These are phyloP conservation scores for Trematosphaeria pertusa DNA, from an alignment of 2,329 filamentous ascomycete genomes.

Conservation along the genomic window DNA sequence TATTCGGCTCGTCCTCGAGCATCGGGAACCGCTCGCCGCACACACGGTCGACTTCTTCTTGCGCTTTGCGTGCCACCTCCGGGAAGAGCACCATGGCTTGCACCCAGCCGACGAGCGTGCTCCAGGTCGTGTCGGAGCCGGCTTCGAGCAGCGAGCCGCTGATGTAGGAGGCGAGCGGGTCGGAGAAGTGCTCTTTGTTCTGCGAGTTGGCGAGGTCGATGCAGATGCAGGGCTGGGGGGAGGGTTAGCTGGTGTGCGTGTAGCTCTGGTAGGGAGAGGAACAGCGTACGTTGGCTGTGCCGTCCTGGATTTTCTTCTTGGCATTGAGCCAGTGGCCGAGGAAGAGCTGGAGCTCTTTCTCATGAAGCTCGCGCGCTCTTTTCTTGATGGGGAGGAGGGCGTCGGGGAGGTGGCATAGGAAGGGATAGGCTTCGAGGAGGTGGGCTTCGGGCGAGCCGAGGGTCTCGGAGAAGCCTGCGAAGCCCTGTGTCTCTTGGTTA, in stretches of 20 bases:
- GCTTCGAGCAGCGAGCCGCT: slow-evolving; percentile 22
- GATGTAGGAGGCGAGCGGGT: slow-evolving; percentile 23
- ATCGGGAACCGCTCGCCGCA: slow-evolving; percentile 34
- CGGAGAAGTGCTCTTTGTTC: slow-evolving; percentile 26
- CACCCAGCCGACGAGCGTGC: slow-evolving; percentile 21
- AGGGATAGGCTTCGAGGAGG: slow-evolving; percentile 56
- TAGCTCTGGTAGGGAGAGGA: neutral
- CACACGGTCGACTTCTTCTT: slow-evolving; percentile 29
- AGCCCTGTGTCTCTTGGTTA: slow-evolving; percentile 45
- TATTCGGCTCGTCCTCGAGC: slow-evolving; percentile 24
- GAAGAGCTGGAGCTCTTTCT: slow-evolving; percentile 49
- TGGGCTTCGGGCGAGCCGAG: slow-evolving; percentile 52
- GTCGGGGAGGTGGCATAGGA: slow-evolving; percentile 50
- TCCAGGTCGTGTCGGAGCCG: slow-evolving; percentile 23
- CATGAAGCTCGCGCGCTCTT: slow-evolving; percentile 53
- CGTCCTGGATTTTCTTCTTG: slow-evolving; percentile 24
- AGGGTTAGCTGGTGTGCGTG: neutral
- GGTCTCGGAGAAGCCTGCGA: slow-evolving; percentile 52
- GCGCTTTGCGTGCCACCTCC: slow-evolving; percentile 17
- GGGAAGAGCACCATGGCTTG: slow-evolving; percentile 26
- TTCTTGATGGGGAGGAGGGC: slow-evolving; percentile 40
- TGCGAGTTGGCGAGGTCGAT: slow-evolving; percentile 29
- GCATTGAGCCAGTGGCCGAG: slow-evolving; percentile 28
- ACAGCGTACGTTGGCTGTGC: slow-evolving; percentile 12
- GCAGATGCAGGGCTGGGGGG: slow-evolving; percentile 29